Evolutionary conservation across 2,329 filamentous ascomycete genomes (phyloP).

Genomic region (Aspergillaceae sp.): DNA sequence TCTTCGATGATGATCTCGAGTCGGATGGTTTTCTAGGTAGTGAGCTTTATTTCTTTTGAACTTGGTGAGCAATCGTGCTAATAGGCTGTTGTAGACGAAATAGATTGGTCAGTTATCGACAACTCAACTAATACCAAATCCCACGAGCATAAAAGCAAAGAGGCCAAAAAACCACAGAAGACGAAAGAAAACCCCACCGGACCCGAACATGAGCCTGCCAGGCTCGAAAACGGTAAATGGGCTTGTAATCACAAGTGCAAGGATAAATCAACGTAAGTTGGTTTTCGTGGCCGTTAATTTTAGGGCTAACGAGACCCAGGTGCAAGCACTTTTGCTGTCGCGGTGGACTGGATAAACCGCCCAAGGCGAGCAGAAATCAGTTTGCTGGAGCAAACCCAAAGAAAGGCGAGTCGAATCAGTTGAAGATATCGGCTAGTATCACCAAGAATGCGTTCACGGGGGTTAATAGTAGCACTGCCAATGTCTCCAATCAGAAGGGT

Average conservation of each 20-base stretch:
- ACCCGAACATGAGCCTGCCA: conserved; percentile 37
- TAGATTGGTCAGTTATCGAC: conserved; percentile 15
- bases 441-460: conserved; percentile 4
- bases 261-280: conserved; percentile 42
- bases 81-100: conserved; percentile 3
- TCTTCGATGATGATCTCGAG: conserved; percentile 46
- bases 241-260: conserved; percentile 64
- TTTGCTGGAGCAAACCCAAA: conserved; percentile 9
- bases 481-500: not conserved
- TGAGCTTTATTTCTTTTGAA: conserved; percentile 5
- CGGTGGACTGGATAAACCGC: conserved; percentile 60
- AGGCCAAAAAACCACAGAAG: conserved; percentile 5
- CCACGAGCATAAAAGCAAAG: not conserved
- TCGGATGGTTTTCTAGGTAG: conserved; percentile 46
- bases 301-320: conserved; percentile 27
- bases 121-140: not conserved
- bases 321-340: conserved; percentile 68
- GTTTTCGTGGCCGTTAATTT: conserved; percentile 1
- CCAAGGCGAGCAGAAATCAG: conserved; percentile 32
- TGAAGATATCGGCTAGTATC: conserved; percentile 22
- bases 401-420: conserved; percentile 18
- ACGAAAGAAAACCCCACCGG: conserved; percentile 7
- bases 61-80: not conserved
- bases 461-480: not conserved
- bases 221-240: conserved; percentile 63